These are phyloP conservation scores for Phaeosphaeriaceae sp. DNA, from an alignment of 2,329 filamentous ascomycete species.

Conservation along the genomic window DNA sequence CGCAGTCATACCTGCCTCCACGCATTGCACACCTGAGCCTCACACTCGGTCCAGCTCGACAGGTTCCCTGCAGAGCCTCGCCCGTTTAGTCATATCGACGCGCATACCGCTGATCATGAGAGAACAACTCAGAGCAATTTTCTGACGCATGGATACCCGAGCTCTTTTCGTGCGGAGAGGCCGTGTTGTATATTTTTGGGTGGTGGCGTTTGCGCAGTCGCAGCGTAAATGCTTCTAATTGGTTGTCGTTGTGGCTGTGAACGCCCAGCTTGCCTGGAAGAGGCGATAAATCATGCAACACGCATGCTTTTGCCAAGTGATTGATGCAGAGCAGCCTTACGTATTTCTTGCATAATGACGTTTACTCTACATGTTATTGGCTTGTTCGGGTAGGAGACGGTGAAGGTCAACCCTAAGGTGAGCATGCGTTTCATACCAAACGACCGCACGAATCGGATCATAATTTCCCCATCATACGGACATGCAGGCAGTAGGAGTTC, in stretches of 20 bases:
- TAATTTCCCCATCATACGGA: neutral
- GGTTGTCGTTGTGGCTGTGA: neutral
- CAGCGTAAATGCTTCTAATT: neutral
- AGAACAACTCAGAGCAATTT: neutral
- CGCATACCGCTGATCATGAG: neutral
- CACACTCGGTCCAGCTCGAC: no score
- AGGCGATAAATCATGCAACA: neutral
- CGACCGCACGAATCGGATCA: neutral
- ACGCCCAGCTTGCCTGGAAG: neutral
- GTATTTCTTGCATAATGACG: neutral
- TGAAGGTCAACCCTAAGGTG: neutral
- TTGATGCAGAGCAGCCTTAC: neutral
- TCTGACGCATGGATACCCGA: neutral
- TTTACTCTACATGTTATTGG: neutral
- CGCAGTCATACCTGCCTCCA: neutral
- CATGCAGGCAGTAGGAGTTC: neutral
- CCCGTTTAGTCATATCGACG: neutral
- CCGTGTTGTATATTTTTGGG: neutral
- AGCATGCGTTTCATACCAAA: neutral
- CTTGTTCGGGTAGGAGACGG: neutral
- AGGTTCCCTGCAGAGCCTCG: neutral
- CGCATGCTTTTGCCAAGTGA: neutral
- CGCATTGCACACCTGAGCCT: neutral
- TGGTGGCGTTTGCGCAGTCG: constrained; percentile 1
- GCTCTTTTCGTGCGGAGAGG: neutral